These are phyloP conservation scores for Arthrobotrys musiformis DNA, from an alignment of 2,329 filamentous ascomycete species.

Conservation along the genomic window DNA sequence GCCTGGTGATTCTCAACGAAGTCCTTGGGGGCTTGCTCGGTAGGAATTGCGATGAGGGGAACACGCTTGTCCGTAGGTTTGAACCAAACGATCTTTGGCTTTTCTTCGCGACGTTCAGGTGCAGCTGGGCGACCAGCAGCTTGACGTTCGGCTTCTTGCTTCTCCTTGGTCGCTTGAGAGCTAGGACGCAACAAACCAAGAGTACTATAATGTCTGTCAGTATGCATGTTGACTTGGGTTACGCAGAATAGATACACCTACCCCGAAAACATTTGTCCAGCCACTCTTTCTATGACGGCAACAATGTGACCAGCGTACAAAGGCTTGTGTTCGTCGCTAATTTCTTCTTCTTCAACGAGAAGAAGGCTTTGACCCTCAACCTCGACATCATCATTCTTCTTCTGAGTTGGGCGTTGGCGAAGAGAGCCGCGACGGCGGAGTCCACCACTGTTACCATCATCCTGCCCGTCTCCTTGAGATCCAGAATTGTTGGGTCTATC, in stretches of 20 bases:
- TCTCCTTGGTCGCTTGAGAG: constrained; percentile 98
- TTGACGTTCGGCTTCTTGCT: constrained; percentile 95
- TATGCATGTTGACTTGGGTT: constrained; percentile 44
- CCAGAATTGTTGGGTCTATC: constrained; percentile 71
- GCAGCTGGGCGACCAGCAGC: constrained; percentile 77
- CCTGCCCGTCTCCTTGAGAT: constrained; percentile 71
- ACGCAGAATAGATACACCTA: constrained; percentile 52
- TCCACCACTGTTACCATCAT: constrained; percentile 64
- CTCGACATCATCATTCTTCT: constrained; percentile 99
- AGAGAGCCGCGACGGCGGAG: constrained; percentile 93
- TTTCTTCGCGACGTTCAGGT: constrained; percentile 87
- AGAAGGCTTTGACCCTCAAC: constrained; percentile 97
- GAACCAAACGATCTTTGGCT: constrained; percentile 99
- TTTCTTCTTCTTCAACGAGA: constrained; percentile 97
- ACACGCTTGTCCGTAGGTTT: constrained; percentile 99
- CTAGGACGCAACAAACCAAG: constrained; percentile 92
- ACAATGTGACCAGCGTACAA: constrained; percentile 97
- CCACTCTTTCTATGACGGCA: constrained; percentile 94
- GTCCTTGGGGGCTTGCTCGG: constrained; percentile 94
- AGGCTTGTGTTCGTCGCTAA: constrained; percentile 97
- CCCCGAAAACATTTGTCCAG: constrained; percentile 97
- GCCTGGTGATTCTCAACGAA: constrained; percentile 99
- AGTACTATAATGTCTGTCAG: constrained; percentile 67
- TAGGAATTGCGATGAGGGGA: constrained; percentile 95
- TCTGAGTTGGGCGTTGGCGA: constrained; percentile 95